Base-by-base conservation (phyloP, 345 rosid species). In the Sisymbrium altissimum region DNA sequence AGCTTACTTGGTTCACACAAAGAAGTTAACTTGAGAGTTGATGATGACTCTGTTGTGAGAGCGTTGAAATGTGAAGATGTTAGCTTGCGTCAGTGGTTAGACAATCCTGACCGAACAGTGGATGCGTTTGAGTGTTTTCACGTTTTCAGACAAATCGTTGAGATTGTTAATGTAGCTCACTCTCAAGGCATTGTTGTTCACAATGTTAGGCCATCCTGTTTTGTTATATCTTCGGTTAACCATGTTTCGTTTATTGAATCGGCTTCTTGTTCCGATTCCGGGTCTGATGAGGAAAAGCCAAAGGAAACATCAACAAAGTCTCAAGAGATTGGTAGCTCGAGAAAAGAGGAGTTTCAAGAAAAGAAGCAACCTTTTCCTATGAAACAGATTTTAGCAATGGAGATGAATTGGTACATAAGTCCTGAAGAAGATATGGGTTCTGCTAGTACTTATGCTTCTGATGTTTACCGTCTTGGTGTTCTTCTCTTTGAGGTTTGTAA, bases 11-110 rank as follows among this genome's bases (percentile, higher is more conserved):
- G 83, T 70, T 85, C 78, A 30, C 19, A 68, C 18, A 75, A 62
- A 68, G 91, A 84, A 68, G 86, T 83, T 71, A 87, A 80, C 68
- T 76, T 77, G 9, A 79, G 76, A 5, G 59, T 46, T 66, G 54
- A 49, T 73, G 75, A 56, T 60, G 78, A 84, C 66, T 86, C 81
- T 70, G 82, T 79, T 69, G 74, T 80, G 17, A 79, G 75, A 66
- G 71, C 82, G 27, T 48, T 84, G 43, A 90, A 84, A 70, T 84
- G 90, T 87, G 90, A 82, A 29, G 93, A 88, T 80, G 81, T 91
- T 68, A 94, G 98, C 82, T 82, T 93, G 84, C 87, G 98, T 77
- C 92, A 89, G 32, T 93, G 98, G 98, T 71, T 93, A 84, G 97
- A 91, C 78, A 88, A 85, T 73, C 90, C 91, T 0, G 85, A 88